Conservation (phyloP, 1,284 basidiomycete species). For the Volvariella surrecta region DNA sequence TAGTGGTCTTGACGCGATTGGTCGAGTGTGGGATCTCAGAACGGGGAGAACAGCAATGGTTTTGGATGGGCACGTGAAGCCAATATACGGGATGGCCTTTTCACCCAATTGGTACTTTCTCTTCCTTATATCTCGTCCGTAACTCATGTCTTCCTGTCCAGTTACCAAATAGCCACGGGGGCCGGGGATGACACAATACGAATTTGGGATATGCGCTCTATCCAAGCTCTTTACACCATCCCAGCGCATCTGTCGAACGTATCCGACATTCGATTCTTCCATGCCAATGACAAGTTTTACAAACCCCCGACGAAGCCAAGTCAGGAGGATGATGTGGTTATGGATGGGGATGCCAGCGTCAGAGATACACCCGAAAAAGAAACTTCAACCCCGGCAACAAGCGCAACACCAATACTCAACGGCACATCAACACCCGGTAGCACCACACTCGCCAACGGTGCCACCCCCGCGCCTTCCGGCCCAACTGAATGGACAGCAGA, state of each 20-base stretch:
- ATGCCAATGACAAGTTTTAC: conserved; percentile 40
- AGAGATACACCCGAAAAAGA: conserved; percentile 23
- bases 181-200: conserved; percentile 96
- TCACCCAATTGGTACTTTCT: conserved; percentile 85
- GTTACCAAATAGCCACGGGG: conserved; percentile 95
- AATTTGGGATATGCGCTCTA: conserved; percentile 96
- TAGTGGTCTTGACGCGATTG: conserved; percentile 94
- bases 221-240: conserved; percentile 92
- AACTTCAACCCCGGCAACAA: conserved; percentile 21
- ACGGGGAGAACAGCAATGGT: conserved; percentile 98
- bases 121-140: conserved; percentile 10
- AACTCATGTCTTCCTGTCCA: conserved; percentile 24
- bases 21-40: conserved; percentile 93
- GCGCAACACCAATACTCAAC: neutral
- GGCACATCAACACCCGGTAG: no score
- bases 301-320: conserved; percentile 17
- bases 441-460: no score
- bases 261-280: conserved; percentile 93
- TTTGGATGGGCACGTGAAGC: conserved; percentile 93
- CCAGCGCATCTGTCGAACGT: conserved; percentile 94
- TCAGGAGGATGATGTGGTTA: conserved; percentile 17
- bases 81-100: conserved; percentile 88
- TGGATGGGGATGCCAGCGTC: conserved; percentile 29
- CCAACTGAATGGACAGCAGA: conserved; percentile 20
- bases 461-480: neutral